Evolutionary conservation across 331 rosid genomes (phyloP), one percentile per base, ranked within the genome.

Genomic region (Saraca asoca): DNA sequence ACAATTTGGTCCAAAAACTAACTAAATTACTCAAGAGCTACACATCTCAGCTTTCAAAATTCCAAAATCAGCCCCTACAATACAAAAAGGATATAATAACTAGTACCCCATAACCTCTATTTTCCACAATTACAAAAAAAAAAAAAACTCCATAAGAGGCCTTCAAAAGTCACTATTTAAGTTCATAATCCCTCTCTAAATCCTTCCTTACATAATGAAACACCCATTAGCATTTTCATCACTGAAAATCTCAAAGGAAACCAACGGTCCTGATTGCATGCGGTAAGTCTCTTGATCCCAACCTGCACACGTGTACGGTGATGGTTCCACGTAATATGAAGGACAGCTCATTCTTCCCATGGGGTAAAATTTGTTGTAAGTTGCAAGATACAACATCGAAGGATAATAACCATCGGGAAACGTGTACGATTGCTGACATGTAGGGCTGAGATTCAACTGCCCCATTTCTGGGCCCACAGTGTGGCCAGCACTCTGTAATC

Each of bases 191-290:
- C 5, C 57, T 48, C 17, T 11, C 33, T 13, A n/a, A 42, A 34
- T 58, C 55, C 39, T 19, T 20, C 60, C 50, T 91, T 81, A 91
- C 96, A 91, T 87, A 61, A 91, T 68, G 54, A 62, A 83, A 66
- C 95, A 91, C 0, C 89, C 98, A 73, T 85, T 81, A 5, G 83
- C 84, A 74, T 91, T 89, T 51, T 91, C 98, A 73, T 91, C 98
- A 38, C 96, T 91, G 72, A 89, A 92, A 51, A 85, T 79, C 80
- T 85, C 88, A 55, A 83, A 72, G 29, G 71, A 60, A 52, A 77
- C 79, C 66, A 70, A 65, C 16, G 81, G 77, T 49, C 62, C 12
- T 7, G 81, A 71, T 56, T 70, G 88, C 58, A 80, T 5, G 13
- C 59, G 69, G 45, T 78, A 45, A 48, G 34, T 64, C 14, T 69